Percentiles rank a stretch among this genome's conserved stretches.
Conservation (phyloP, 192 early-diverging fungal species). For the Podila minutissima region DNA sequence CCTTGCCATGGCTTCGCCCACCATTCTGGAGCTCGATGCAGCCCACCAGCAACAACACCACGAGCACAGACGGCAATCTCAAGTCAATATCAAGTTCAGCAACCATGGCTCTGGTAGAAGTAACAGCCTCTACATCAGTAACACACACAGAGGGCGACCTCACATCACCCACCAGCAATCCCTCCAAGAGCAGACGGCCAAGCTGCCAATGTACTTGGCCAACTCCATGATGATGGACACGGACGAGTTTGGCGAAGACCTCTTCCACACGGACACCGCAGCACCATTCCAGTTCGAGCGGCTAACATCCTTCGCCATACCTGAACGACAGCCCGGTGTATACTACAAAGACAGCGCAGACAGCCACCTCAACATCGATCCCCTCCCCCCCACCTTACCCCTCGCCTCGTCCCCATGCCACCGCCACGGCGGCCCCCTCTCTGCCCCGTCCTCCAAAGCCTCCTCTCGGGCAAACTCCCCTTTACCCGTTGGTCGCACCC, state of each 20-base stretch:
- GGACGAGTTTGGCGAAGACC: conserved; percentile 25
- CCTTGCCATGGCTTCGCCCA: not conserved
- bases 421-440: conserved; percentile 13
- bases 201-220: not conserved
- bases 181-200: not conserved
- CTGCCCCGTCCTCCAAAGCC: not conserved
- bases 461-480: conserved; percentile 8
- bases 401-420: no score
- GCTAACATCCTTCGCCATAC: not conserved
- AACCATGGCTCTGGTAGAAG: not conserved
- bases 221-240: conserved; percentile 3
- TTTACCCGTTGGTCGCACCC: not conserved
- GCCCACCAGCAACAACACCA: not conserved
- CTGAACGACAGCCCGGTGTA: not conserved
- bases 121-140: not conserved
- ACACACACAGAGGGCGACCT: no score
- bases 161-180: no score
- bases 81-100: not conserved
- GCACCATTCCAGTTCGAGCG: not conserved
- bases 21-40: not conserved
- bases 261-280: conserved; percentile 10
- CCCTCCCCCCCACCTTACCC: not conserved
- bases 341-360: not conserved
- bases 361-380: not conserved
- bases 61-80: not conserved